A percentile compares a stretch with the other conserved stretches of the same genome.
These are phyloP conservation scores for Parsonsia alboflavescens DNA, from an alignment of 257 asterid genomes.

Conservation along the genomic window DNA sequence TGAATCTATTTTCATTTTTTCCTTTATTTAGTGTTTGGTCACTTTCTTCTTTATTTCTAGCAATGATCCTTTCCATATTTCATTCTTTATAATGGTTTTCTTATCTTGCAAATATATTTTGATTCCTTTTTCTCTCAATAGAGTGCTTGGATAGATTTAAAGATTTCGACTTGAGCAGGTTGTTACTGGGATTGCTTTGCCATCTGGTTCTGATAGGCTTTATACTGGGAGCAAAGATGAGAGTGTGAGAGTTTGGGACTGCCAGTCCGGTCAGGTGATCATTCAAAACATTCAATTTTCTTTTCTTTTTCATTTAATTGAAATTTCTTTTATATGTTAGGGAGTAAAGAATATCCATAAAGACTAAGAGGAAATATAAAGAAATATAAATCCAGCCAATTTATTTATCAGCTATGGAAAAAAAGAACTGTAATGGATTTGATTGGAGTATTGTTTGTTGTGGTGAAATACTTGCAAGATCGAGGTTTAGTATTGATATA, in stretches of 20 bases:
- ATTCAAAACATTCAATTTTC: not conserved
- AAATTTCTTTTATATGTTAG: not conserved
- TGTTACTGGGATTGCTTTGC: constrained; percentile 82
- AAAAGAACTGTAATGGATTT: no score
- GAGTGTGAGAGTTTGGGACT: constrained; percentile 91
- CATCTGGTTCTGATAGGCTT: constrained; percentile 88
- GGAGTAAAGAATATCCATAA: not conserved
- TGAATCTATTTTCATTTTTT: not conserved
- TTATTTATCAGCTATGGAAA: not conserved
- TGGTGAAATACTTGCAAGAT: no score
- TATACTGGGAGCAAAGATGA: constrained; percentile 90
- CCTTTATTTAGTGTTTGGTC: not conserved
- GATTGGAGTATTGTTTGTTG: no score
- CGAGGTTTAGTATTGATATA: no score
- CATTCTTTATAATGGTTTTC: not conserved
- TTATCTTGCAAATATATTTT: not conserved
- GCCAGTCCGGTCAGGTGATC: constrained; percentile 93
- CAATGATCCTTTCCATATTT: not conserved
- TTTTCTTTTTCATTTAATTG: not conserved
- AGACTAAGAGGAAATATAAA: not conserved
- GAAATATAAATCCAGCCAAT: not conserved
- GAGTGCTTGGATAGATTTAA: not conserved
- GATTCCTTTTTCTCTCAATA: not conserved
- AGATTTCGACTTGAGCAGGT: constrained; percentile 43
- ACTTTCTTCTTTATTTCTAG: not conserved